Evolutionary conservation across 345 rosid species (phyloP).

Genomic region (Lepidium didymum): DNA sequence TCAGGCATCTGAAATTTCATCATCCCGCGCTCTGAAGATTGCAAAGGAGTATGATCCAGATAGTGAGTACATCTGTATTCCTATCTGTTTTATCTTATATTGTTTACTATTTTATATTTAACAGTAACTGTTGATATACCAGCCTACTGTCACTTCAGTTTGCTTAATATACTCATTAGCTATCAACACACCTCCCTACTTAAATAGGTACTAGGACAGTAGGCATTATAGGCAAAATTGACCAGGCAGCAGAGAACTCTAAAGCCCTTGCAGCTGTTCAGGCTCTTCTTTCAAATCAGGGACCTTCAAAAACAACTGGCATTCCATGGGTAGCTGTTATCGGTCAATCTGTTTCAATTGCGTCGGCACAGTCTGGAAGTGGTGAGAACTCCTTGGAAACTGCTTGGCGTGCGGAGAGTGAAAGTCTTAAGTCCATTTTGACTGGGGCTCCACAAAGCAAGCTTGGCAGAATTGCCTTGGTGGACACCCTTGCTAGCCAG

Average conservation of each 20-base stretch:
- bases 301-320: conserved; percentile 88
- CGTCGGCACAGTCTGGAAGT: conserved; percentile 77
- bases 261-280: conserved; percentile 97
- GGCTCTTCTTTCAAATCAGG: conserved; percentile 84
- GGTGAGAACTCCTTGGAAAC: conserved; percentile 88
- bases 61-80: conserved; percentile 38
- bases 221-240: conserved; percentile 87
- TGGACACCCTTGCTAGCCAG: conserved; percentile 86
- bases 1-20: conserved; percentile 86
- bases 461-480: conserved; percentile 92
- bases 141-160: neutral
- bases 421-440: conserved; percentile 72
- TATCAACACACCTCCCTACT: neutral
- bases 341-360: conserved; percentile 92
- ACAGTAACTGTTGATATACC: neutral
- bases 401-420: conserved; percentile 99
- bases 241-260: conserved; percentile 80
- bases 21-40: conserved; percentile 80
- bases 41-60: conserved; percentile 94
- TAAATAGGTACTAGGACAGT: conserved; percentile 93
- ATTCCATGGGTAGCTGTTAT: conserved; percentile 98
- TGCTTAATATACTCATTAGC: neutral
- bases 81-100: neutral
- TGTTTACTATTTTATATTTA: neutral
- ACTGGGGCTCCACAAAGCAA: conserved; percentile 84